Base-by-base conservation (phyloP, 345 rosid species). In the Pseudoturritis turrita region DNA sequence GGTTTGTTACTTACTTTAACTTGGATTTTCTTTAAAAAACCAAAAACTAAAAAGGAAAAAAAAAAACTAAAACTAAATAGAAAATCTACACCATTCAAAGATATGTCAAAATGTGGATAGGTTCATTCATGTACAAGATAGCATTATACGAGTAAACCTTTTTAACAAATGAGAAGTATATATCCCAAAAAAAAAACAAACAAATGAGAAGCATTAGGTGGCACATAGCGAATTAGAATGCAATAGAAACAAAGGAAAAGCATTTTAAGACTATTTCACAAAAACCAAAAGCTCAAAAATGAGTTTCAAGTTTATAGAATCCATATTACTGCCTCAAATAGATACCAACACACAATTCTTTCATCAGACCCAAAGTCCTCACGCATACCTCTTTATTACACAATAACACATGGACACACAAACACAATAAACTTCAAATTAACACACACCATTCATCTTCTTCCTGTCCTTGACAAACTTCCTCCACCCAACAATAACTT, bases 401-500 rank as follows among this genome's bases (percentile, higher is more conserved):
- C 52, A 13, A 68, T 6, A 29, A 43, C 25, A 55, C 22, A 68
- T 54, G 15, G 12, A 60, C 19, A 41, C 58, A 54, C 49, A 62
- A 37, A 26, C 17, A 37, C 31, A 71, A 37, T 18, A 29, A 28
- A 52, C 31, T 29, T 47, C 4, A 18, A 8, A 54, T 77, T 19
- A 83, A 68, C 86, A 82, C 22, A 78, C 80, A 54, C 84, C 81
- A 57, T 74, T 78, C 81, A 74, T 69, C 36, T 70, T 80, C 72
- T 79, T 89, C 83, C 57, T 78, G 7, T 81, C 83, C 23, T 39
- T 39, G 46, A 79, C 89, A 58, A 81, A 70, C 51, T 79, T 83
- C 78, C 70, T 89, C 96, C 92, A 89, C 10, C 79, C 77, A 40
- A 71, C 73, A 15, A 85, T 78, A 37, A 87, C 77, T 12, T 85